Percentiles rank a stretch among this genome's conserved stretches.
Evolutionary conservation across 306 rosid genomes (phyloP).

Genomic region (Citrullus amarus): DNA sequence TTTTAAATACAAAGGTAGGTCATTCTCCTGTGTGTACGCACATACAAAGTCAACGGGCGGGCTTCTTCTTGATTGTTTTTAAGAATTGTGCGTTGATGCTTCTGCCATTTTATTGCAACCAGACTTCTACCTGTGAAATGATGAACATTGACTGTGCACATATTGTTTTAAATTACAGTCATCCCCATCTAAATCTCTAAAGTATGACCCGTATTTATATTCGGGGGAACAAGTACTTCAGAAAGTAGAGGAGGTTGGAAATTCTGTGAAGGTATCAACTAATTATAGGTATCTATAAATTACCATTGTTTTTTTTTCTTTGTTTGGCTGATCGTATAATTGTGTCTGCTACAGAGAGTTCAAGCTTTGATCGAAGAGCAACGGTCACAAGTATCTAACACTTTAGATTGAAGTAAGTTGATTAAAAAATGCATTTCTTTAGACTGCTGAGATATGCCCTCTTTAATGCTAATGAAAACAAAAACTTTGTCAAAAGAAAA

Average conservation of each 20-base stretch:
- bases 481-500: too few relatives aligned
- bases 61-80: neutral
- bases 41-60: neutral
- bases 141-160: neutral
- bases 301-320: neutral
- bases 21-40: neutral
- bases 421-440: constrained; percentile 1
- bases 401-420: constrained; percentile 36
- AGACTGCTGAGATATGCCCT: too few relatives aligned
- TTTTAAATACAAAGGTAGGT: constrained; percentile 42
- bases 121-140: neutral
- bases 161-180: constrained; percentile 21
- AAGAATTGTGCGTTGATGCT: neutral
- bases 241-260: constrained; percentile 89
- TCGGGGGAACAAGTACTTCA: constrained; percentile 57
- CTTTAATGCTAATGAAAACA: too few relatives aligned
- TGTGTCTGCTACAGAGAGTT: constrained; percentile 50
- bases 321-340: constrained; percentile 20
- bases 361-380: constrained; percentile 56
- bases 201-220: constrained; percentile 32
- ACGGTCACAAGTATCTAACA: constrained; percentile 37
- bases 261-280: constrained; percentile 63
- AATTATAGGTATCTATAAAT: neutral
- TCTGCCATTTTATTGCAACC: neutral
- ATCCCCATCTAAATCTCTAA: constrained; percentile 55